phyloP scores from a whole-genome alignment of 441 rosid genomes.

The Sinapis alba region DNA sequence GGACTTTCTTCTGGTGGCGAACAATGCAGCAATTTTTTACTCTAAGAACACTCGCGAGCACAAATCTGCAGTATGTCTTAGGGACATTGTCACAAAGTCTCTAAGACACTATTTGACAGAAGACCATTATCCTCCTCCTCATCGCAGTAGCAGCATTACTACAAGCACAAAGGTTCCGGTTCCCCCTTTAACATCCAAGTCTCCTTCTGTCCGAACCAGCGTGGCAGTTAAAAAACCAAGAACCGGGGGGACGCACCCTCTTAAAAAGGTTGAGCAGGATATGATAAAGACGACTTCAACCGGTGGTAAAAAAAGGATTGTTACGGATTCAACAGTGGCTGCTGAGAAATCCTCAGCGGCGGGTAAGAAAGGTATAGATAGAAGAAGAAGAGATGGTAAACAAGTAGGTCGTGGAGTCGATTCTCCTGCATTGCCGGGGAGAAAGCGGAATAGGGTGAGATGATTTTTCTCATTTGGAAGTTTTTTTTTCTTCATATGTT shows the following conservation, averaged over 20 bases:
- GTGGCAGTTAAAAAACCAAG: slow-evolving; percentile 27
- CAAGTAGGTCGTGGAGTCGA: slow-evolving; percentile 14
- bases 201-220: slow-evolving; percentile 25
- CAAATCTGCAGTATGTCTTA: slow-evolving; percentile 67
- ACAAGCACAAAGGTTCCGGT: slow-evolving; percentile 25
- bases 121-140: slow-evolving; percentile 28
- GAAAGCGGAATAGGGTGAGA: slow-evolving; percentile 30
- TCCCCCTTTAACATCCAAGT: slow-evolving; percentile 2
- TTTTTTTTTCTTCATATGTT: not conserved
- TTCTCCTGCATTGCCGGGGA: not conserved
- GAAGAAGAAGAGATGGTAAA: slow-evolving; percentile 36
- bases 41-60: slow-evolving; percentile 80
- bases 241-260: slow-evolving; percentile 18
- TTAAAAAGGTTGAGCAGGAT: slow-evolving; percentile 24
- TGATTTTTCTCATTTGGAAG: not conserved
- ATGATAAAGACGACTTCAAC: slow-evolving; percentile 36
- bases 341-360: slow-evolving; percentile 44
- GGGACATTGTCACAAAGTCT: slow-evolving; percentile 59
- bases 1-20: slow-evolving; percentile 71
- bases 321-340: slow-evolving; percentile 41
- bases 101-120: slow-evolving; percentile 45
- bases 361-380: slow-evolving; percentile 47
- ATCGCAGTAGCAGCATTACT: slow-evolving; percentile 39
- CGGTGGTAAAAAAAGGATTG: slow-evolving; percentile 41
- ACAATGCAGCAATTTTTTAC: slow-evolving; percentile 75